Evolutionary conservation across 73 alveolate species (phyloP), one percentile per base, ranked within the genome.

Genomic region (Tetrahymena borealis): DNA sequence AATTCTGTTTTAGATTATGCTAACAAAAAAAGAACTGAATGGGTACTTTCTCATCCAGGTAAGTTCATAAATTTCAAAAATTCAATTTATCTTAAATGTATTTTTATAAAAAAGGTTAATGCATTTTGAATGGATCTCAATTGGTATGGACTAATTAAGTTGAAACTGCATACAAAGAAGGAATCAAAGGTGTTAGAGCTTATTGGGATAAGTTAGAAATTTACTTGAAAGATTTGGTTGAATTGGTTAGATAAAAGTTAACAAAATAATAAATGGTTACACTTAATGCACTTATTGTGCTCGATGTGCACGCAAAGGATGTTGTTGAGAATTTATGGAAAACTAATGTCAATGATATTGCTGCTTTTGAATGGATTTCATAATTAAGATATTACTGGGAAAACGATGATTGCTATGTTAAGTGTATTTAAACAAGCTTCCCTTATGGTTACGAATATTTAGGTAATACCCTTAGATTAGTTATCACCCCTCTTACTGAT

Each of bases 331-430:
- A 96, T 90, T 95, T 99, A 36, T 94, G 96, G 39, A 93, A 95
- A 79, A 98, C 97, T 93, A 97, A 97, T 91, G 98, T 99, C 18
- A 94, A 95, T 36, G 97, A 96, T 94, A 94, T 95, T 38, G 94
- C 93, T 93, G 99, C 99, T 91, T 99, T 99, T 94, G 99, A 99
- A 93, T 99, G 99, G 99, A 98, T 99, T 93, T 97, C 99, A 92
- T 98, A 99, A 93, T 97, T 99, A 94, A 98, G 99, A 95, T 99
- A 99, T 98, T 99, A 99, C 97, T 99, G 99, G 99, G 99, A 98
- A 94, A 97, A 91, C 78, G 98, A 97, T 90, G 98, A 97, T 95
- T 97, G 99, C 96, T 95, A 79, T 90, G 99, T 98, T 35, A 98
- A 98, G 93, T 99, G 99, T 91, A 98, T 98, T 91, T 98, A 98